Base-by-base conservation (phyloP, 108 stramenopile genomes). In the Skeletonema potamos region DNA sequence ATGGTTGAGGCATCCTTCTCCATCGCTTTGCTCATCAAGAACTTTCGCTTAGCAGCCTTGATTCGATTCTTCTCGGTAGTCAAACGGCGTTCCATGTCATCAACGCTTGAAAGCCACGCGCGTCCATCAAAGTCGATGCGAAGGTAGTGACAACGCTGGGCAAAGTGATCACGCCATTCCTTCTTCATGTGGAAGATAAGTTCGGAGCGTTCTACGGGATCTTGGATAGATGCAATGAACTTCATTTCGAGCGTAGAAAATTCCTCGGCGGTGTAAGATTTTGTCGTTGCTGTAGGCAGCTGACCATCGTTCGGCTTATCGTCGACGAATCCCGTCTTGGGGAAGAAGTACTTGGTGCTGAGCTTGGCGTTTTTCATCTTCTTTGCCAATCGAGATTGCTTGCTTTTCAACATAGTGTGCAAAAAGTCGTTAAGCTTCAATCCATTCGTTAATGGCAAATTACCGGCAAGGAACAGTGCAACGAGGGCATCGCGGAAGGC, bases 291-390 rank as follows among this genome's bases (percentile, higher is more conserved):
- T 51, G 20, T 0, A 3, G 48, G 1, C 20, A 9, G 6, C n/a
- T 20, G 48, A 1, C 9, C 20, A 20, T 51, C 58, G 17, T 59
- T 59, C 1, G n/a, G 8, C 7, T 88, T 85, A 1, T 67, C 48
- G 11, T 65, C 57, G 22, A 93, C 54, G 62, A 27, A 81, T 11
- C 89, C 87, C 30, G 37, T 46, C 2, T 37, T 64, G 2, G 66
- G 74, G 55, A 74, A 61, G 62, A 80, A 93, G 13, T 77, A 74
- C 64, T 79, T 88, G 73, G 87, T 63, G 58, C 85, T 86, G 3
- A 93, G 74, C 66, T 85, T 88, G 29, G 92, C 89, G 34, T 93
- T 89, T 61, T 93, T 93, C 92, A 93, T 93, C 77, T 93, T 93
- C 65, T 93, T 93, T 27, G 92, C 91, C 22, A 93, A 83, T 22